Evolutionary conservation across 2,329 filamentous ascomycete species (phyloP).

Genomic region (Xylaria multiplex): DNA sequence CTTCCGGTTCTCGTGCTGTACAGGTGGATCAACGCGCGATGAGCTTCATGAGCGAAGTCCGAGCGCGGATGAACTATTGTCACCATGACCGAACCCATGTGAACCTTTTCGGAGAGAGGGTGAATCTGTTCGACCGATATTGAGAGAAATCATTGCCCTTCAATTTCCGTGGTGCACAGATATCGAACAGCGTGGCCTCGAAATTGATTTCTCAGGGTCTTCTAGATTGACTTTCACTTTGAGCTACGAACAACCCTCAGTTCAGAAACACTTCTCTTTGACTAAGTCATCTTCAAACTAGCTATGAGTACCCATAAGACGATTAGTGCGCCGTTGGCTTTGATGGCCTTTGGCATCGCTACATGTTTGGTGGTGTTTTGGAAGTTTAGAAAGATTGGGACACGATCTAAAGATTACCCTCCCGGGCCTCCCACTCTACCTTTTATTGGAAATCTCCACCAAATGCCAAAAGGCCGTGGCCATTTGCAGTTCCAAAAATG

Average conservation of each 20-base stretch:
- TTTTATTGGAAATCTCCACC: slow-evolving; percentile 61
- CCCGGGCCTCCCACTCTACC: slow-evolving; percentile 63
- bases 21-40: background rate
- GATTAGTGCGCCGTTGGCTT: background rate
- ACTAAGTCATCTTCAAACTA: background rate
- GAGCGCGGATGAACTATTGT: background rate
- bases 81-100: background rate
- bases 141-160: background rate
- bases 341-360: background rate
- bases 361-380: background rate
- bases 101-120: background rate
- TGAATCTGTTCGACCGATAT: background rate
- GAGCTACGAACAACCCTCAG: background rate
- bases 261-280: background rate
- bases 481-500: slow-evolving; percentile 61
- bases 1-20: background rate
- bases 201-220: background rate
- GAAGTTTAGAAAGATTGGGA: slow-evolving; percentile 31
- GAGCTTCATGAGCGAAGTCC: background rate
- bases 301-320: background rate
- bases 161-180: background rate
- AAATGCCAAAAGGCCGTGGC: slow-evolving; percentile 54
- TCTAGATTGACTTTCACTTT: background rate
- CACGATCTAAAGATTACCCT: slow-evolving; percentile 51
- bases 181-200: background rate